Percentiles rank a stretch among this genome's conserved stretches.
These are phyloP conservation scores for Claviceps quebecensis DNA, from an alignment of 2,329 filamentous ascomycete genomes.

Conservation along the genomic window DNA sequence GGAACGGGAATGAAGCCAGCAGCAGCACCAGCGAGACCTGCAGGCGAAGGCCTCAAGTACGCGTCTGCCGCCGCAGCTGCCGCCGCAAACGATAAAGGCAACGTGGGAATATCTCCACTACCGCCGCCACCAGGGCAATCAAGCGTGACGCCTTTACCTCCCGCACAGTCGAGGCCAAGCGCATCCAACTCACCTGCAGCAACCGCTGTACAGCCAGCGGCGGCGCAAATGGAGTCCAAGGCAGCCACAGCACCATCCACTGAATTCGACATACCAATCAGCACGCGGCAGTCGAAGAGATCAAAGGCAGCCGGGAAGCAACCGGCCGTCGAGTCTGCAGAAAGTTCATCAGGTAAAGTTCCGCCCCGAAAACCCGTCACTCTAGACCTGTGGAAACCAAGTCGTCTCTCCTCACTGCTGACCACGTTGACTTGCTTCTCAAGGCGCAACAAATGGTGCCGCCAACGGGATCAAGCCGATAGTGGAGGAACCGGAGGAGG, in stretches of 20 bases:
- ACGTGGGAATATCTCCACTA: conserved; percentile 82
- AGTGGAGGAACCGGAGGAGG: conserved; percentile 39
- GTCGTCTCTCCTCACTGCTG: not conserved
- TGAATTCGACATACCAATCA: conserved; percentile 13
- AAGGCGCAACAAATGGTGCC: conserved; percentile 34
- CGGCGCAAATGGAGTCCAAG: conserved; percentile 13
- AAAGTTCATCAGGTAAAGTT: conserved; percentile 30
- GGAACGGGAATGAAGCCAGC: conserved; percentile 79
- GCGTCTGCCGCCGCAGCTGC: conserved; percentile 91
- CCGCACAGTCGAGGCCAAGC: conserved; percentile 39
- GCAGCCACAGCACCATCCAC: conserved; percentile 4
- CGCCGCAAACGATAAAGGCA: conserved; percentile 74
- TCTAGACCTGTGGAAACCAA: not conserved
- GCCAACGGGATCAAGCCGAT: conserved; percentile 36
- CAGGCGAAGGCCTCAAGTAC: conserved; percentile 88
- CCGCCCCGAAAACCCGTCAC: not conserved
- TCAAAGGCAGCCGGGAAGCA: conserved; percentile 32
- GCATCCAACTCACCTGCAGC: conserved; percentile 40
- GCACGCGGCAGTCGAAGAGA: conserved; percentile 21
- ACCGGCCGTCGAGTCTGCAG: conserved; percentile 26
- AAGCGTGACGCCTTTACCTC: conserved; percentile 33
- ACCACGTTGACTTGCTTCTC: not conserved
- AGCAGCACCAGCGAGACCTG: conserved; percentile 66
- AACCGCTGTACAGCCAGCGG: conserved; percentile 33
- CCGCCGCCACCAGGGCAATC: conserved; percentile 68